Evolutionary conservation across 345 rosid genomes (phyloP).

Genomic region (Erodium maritimum): DNA sequence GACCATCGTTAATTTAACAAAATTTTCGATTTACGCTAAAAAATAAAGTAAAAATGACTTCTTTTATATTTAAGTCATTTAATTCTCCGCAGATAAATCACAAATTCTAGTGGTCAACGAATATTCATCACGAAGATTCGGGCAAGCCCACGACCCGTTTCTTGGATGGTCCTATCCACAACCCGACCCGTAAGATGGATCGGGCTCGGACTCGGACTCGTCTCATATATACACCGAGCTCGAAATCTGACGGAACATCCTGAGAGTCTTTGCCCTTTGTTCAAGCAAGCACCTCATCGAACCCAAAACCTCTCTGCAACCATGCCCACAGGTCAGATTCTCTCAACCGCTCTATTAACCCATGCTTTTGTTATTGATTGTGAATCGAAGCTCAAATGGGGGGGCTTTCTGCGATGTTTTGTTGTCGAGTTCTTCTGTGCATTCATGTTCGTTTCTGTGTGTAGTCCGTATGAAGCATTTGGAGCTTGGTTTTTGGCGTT

Average conservation of each 20-base stretch:
- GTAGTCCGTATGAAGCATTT: constrained; percentile 5
- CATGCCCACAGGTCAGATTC: constrained; percentile 50
- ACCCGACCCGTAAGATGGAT: neutral
- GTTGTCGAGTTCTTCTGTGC: neutral
- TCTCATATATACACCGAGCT: neutral
- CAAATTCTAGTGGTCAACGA: too few relatives aligned
- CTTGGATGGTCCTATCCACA: neutral
- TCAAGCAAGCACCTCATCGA: constrained; percentile 30
- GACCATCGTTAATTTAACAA: too few relatives aligned
- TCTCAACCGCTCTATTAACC: neutral
- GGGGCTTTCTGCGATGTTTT: neutral
- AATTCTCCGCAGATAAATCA: too few relatives aligned
- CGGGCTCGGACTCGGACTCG: neutral
- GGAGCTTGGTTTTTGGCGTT: constrained; percentile 1
- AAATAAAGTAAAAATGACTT: too few relatives aligned
- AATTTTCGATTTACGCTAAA: too few relatives aligned
- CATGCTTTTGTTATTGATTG: neutral
- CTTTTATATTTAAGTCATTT: too few relatives aligned
- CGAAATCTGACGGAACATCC: neutral
- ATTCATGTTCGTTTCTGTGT: neutral
- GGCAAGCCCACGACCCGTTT: neutral
- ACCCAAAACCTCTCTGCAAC: constrained; percentile 7
- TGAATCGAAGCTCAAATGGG: neutral
- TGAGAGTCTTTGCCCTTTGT: constrained; percentile 29
- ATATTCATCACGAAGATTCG: neutral